A percentile compares a stretch with the other conserved stretches of the same genome.
Conservation (phyloP, 306 rosid species). For the Sechiopsis laciniata region DNA sequence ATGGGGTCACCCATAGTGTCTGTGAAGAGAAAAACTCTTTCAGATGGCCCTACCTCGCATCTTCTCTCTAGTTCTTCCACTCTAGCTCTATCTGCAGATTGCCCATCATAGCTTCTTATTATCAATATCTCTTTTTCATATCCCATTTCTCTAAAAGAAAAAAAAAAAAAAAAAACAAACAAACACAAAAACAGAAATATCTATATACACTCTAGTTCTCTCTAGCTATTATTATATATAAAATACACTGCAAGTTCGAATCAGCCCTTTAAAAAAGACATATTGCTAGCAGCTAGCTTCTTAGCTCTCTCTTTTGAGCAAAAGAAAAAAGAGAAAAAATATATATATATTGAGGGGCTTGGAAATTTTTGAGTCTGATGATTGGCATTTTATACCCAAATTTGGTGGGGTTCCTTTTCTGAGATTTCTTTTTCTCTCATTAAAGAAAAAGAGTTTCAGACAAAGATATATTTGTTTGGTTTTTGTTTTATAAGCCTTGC, state of each 20-base stretch:
- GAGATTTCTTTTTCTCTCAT: not conserved
- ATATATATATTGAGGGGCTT: not conserved
- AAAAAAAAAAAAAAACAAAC: not conserved
- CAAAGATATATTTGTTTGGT: constrained; percentile 7
- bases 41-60: constrained; percentile 80
- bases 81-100: constrained; percentile 56
- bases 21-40: constrained; percentile 74
- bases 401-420: constrained; percentile 17
- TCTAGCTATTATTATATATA: constrained; percentile 8
- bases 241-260: not conserved
- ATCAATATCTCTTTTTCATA: constrained; percentile 23
- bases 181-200: not conserved
- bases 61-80: constrained; percentile 79
- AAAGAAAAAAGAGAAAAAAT: not conserved
- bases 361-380: constrained; percentile 17
- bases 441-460: not conserved
- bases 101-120: constrained; percentile 59
- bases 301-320: constrained; percentile 11
- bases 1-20: constrained; percentile 99
- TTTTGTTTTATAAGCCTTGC: constrained; percentile 6
- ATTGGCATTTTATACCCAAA: constrained; percentile 18
- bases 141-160: not conserved
- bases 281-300: constrained; percentile 10
- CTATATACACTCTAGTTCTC: not conserved
- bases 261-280: not conserved